Percentiles rank a stretch among this genome's conserved stretches.
Conservation (phyloP, 148 eudicot species). For the Dianthus caryophyllus region DNA sequence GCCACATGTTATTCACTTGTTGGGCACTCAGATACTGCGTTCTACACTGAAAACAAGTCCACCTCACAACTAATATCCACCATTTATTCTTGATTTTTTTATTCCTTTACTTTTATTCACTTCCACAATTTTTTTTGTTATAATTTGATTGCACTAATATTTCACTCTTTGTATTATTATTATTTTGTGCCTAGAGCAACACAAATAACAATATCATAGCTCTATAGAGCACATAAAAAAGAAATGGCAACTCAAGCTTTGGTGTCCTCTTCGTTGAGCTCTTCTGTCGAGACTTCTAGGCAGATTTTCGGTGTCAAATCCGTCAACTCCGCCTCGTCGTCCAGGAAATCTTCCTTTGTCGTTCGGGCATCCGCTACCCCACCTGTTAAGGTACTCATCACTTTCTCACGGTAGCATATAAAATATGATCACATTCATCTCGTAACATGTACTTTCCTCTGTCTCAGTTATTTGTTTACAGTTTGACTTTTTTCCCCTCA, state of each 20-base stretch:
- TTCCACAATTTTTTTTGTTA: slow-evolving; percentile 9
- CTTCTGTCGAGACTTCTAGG: slow-evolving; percentile 67
- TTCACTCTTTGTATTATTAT: background rate
- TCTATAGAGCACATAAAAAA: background rate
- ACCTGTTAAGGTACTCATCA: slow-evolving; percentile 67
- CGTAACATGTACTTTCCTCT: too few species aligned
- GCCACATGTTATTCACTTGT: slow-evolving; percentile 42
- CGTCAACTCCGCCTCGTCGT: slow-evolving; percentile 27
- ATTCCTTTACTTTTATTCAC: slow-evolving; percentile 16
- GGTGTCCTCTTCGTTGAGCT: slow-evolving; percentile 71
- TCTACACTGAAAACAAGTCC: slow-evolving; percentile 34
- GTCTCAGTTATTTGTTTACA: too few species aligned
- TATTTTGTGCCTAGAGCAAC: slow-evolving; percentile 4
- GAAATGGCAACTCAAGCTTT: slow-evolving; percentile 85
- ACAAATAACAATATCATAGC: background rate
- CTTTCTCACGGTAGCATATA: too few species aligned
- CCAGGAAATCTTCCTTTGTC: slow-evolving; percentile 60
- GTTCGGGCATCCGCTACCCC: slow-evolving; percentile 85
- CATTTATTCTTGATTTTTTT: slow-evolving; percentile 12
- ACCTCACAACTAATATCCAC: slow-evolving; percentile 40
- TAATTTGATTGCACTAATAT: slow-evolving; percentile 24
- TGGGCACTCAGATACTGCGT: slow-evolving; percentile 49
- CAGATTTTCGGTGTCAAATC: slow-evolving; percentile 57
- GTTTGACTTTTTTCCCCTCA: too few species aligned
- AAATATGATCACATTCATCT: too few species aligned